phyloP scores from a whole-genome alignment of 345 rosid species.

The Eucalyptus brandiana region DNA sequence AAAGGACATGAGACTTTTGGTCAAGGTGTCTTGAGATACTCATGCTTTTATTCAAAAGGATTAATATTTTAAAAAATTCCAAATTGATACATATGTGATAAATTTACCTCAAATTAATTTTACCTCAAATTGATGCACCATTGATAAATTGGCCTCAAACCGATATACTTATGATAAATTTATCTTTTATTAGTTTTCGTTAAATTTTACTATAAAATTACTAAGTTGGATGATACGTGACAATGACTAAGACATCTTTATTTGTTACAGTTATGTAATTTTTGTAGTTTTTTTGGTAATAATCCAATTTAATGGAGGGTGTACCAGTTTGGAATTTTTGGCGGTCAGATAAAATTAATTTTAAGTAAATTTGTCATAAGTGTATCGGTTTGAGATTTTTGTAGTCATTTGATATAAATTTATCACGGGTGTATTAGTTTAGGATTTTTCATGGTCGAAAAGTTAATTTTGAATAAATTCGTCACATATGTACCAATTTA shows the following conservation, averaged over 20 bases:
- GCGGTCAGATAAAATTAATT: fast-evolving
- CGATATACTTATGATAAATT: no score
- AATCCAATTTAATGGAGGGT: fast-evolving
- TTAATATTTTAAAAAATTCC: fast-evolving
- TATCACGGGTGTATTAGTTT: fast-evolving
- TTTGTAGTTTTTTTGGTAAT: no score
- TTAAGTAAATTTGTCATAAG: no score
- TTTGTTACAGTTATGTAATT: no score
- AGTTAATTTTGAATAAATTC: fast-evolving
- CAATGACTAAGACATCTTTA: fast-evolving
- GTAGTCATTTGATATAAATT: no score
- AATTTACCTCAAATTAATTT: fast-evolving
- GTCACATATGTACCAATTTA: fast-evolving
- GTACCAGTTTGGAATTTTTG: no score
- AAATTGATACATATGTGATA: fast-evolving
- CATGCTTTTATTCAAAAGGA: not conserved
- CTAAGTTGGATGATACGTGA: fast-evolving
- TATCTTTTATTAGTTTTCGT: fast-evolving
- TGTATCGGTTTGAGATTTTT: fast-evolving
- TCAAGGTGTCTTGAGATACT: not conserved
- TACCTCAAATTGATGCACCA: fast-evolving
- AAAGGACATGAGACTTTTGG: not conserved
- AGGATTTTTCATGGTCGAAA: fast-evolving
- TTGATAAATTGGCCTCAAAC: fast-evolving
- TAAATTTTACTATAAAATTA: no score